Evolutionary conservation across 805 yeast species (phyloP).

Genomic region (Kodamaea kaohsiungensis): DNA sequence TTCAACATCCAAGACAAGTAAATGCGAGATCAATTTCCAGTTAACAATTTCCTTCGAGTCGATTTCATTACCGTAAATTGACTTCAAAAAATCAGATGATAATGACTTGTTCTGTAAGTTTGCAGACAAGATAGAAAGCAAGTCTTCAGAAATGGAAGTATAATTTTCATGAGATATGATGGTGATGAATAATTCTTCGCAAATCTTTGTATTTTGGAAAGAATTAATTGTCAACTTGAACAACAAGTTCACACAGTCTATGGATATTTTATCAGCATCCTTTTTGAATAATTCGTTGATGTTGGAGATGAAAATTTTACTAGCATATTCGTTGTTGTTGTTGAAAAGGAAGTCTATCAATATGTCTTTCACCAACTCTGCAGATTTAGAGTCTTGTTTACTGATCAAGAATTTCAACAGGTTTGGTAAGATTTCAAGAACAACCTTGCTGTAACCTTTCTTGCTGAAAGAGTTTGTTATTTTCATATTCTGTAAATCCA

Average conservation of each 20-base stretch:
- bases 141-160: slow-evolving; percentile 40
- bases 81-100: slow-evolving; percentile 50
- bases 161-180: slow-evolving; percentile 34
- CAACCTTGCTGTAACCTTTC: slow-evolving; percentile 29
- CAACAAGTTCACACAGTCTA: slow-evolving; percentile 16
- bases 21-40: slow-evolving; percentile 48
- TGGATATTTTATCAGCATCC: slow-evolving; percentile 13
- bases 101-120: slow-evolving; percentile 48
- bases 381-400: background rate
- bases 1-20: slow-evolving; percentile 57
- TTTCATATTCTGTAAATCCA: slow-evolving; percentile 23
- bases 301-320: slow-evolving; percentile 25
- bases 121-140: slow-evolving; percentile 48
- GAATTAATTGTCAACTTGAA: slow-evolving; percentile 30
- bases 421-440: slow-evolving; percentile 16
- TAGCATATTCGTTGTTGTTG: slow-evolving; percentile 14
- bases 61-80: slow-evolving; percentile 37
- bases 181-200: slow-evolving; percentile 51
- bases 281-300: slow-evolving; percentile 25
- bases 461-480: slow-evolving; percentile 25
- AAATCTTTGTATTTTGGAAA: slow-evolving; percentile 31
- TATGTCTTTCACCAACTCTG: background rate
- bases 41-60: slow-evolving; percentile 23
- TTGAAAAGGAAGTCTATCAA: slow-evolving; percentile 16
- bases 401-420: slow-evolving; percentile 2